Base-by-base conservation (phyloP, 768 basidiomycete genomes). In the Dentipellis fragilis region DNA sequence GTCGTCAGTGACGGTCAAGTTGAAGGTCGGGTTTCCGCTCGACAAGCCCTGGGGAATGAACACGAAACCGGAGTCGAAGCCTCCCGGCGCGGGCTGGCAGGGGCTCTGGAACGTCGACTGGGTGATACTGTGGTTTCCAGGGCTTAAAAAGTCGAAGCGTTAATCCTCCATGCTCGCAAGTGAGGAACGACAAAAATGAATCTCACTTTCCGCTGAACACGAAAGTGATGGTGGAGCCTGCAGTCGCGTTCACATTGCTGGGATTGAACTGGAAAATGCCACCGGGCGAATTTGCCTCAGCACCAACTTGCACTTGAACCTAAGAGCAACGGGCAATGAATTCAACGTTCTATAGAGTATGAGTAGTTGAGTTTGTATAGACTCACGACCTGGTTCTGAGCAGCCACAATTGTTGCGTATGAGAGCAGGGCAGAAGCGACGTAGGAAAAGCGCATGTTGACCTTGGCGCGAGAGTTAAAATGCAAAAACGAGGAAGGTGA, bases 31-130 rank as follows among this genome's bases (percentile, higher is more conserved):
- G 17, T 66, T 52, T 0, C 59, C 40, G n/a, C 57, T 58, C 6
- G 66, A 63, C 11, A 65, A 61, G 42, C 53, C 57, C 11, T 49
- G 17, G 29, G 75, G 71, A 38, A 80, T 66, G 51, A 61, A 66
- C 46, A 81, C 69, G 69, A 69, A 79, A 23, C 80, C 80, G 17
- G 81, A 81, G 67, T 80, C 77, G 54, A 80, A 80, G 12, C 80
- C 80, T n/a, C 71, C 71, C 0, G 59, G 36, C 40, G 72, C 10
- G 10, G 75, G 76, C 54, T 71, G 63, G 59, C 79, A 82, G 1
- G 80, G 80, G 49, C 65, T 61, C 10, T 59, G 54, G 58, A 80
- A 78, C 0, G 71, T 62, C 10, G 78, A 77, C 63, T 83, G 80
- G 3, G 79, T 78, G 21, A 83, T 70, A 35, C 71, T 70, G 66